Percentiles rank a stretch among this genome's conserved stretches.
These are phyloP conservation scores for Plasmodium yoelii DNA, from an alignment of 169 alveolate species.

Conservation along the genomic window DNA sequence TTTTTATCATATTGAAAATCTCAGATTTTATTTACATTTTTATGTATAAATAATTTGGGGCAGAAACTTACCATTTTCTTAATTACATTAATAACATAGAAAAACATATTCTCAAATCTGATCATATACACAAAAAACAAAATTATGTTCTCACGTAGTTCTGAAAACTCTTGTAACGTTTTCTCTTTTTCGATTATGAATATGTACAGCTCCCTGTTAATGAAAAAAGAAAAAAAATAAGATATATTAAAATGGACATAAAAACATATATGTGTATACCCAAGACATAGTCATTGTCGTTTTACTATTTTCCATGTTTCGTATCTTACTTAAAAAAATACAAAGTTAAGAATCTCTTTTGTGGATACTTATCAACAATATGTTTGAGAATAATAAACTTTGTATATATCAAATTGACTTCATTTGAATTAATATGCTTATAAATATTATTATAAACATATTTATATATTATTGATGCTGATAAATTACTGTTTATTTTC, in stretches of 20 bases:
- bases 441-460: slow-evolving; percentile 47
- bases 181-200: slow-evolving; percentile 61
- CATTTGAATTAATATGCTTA: slow-evolving; percentile 18
- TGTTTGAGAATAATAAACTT: slow-evolving; percentile 53
- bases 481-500: slow-evolving; percentile 41
- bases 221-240: not conserved
- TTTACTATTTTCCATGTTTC: not conserved
- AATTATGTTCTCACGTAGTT: slow-evolving; percentile 50
- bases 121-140: slow-evolving; percentile 55
- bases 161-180: slow-evolving; percentile 51
- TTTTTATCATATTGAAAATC: not conserved
- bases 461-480: slow-evolving; percentile 71
- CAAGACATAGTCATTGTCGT: too few species aligned
- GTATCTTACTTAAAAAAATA: slow-evolving; percentile 53
- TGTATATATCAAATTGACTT: slow-evolving; percentile 50
- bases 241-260: not conserved
- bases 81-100: slow-evolving; percentile 41
- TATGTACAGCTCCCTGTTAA: slow-evolving; percentile 54
- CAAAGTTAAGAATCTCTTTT: slow-evolving; percentile 48
- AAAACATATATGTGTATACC: not conserved
- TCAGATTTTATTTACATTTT: not conserved
- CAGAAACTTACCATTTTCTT: slow-evolving; percentile 63
- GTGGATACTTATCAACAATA: slow-evolving; percentile 73
- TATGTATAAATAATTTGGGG: not conserved
- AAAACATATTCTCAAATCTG: slow-evolving; percentile 73